A percentile compares a stretch with the other conserved stretches of the same genome.
Conservation (phyloP, 208 protist genomes). For the Strigomonas culicis region DNA sequence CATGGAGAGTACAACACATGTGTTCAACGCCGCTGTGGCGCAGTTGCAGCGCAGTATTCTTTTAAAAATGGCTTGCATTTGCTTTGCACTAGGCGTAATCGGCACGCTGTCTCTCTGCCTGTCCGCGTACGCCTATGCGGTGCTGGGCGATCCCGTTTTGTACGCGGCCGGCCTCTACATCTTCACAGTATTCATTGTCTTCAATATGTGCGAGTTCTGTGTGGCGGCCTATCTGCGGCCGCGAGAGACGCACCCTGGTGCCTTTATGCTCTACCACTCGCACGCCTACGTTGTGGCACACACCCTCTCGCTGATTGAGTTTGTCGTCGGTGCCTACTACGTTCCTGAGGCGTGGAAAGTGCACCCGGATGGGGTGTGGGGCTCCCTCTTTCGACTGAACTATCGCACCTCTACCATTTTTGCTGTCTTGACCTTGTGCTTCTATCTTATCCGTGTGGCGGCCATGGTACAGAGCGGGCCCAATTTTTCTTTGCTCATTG, state of each 20-base stretch:
- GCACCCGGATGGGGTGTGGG: neutral
- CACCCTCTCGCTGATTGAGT: slow-evolving; percentile 48
- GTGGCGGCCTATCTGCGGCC: slow-evolving; percentile 34
- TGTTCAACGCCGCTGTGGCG: neutral
- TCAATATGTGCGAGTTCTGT: slow-evolving; percentile 83
- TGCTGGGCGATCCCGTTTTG: slow-evolving; percentile 20
- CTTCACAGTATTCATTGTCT: slow-evolving; percentile 47
- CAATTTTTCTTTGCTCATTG: slow-evolving; percentile 86
- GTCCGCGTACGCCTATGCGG: slow-evolving; percentile 28
- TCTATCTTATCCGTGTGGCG: slow-evolving; percentile 69
- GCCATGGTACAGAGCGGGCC: slow-evolving; percentile 79
- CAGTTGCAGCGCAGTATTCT: slow-evolving; percentile 37
- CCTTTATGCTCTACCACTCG: slow-evolving; percentile 88
- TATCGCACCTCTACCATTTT: slow-evolving; percentile 23
- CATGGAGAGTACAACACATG: too few relatives aligned
- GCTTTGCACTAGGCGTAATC: slow-evolving; percentile 50
- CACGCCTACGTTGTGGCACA: slow-evolving; percentile 52
- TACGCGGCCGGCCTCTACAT: slow-evolving; percentile 66
- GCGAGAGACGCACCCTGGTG: slow-evolving; percentile 62
- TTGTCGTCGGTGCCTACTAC: slow-evolving; percentile 54
- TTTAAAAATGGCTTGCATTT: slow-evolving; percentile 41
- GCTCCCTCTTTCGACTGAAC: slow-evolving; percentile 39
- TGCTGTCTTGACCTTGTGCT: slow-evolving; percentile 33
- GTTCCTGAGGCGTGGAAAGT: slow-evolving; percentile 60
- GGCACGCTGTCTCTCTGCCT: slow-evolving; percentile 28